Percentiles rank a stretch among this genome's conserved stretches.
phyloP scores from a whole-genome alignment of 306 rosid genomes.

The peach (Prunus persica) region DNA sequence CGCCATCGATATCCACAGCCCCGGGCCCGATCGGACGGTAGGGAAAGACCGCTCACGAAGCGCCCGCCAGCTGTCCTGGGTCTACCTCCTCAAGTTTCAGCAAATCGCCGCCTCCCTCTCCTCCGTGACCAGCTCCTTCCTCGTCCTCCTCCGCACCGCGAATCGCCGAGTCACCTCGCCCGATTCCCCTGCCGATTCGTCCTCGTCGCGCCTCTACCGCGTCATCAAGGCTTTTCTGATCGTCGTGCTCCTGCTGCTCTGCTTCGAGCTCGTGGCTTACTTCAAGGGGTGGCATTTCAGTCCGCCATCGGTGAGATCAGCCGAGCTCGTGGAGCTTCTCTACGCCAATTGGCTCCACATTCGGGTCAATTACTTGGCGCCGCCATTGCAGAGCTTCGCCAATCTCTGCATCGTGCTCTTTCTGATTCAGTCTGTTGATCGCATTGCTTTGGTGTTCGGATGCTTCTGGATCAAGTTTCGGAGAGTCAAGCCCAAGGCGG shows the following conservation, averaged over 20 bases:
- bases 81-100: slow-evolving; percentile 60
- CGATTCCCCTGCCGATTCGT: slow-evolving; percentile 48
- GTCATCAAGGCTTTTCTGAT: slow-evolving; percentile 59
- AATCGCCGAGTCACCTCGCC: slow-evolving; percentile 59
- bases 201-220: slow-evolving; percentile 65
- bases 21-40: slow-evolving; percentile 39
- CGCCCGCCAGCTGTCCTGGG: slow-evolving; percentile 85
- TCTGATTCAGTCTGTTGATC: slow-evolving; percentile 84
- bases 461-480: slow-evolving; percentile 93
- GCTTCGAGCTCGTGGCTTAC: slow-evolving; percentile 79
- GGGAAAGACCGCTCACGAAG: slow-evolving; percentile 67
- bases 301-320: slow-evolving; percentile 59
- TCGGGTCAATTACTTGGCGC: slow-evolving; percentile 72
- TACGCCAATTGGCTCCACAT: slow-evolving; percentile 74
- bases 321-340: slow-evolving; percentile 51
- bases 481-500: slow-evolving; percentile 60
- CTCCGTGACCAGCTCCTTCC: slow-evolving; percentile 36
- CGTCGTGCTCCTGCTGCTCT: slow-evolving; percentile 51
- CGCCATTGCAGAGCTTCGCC: slow-evolving; percentile 77
- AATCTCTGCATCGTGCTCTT: slow-evolving; percentile 76
- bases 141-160: slow-evolving; percentile 59
- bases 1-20: slow-evolving; percentile 45
- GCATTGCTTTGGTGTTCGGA: slow-evolving; percentile 73
- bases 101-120: slow-evolving; percentile 59
- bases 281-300: slow-evolving; percentile 95